A percentile compares a stretch with the other conserved stretches of the same genome.
Evolutionary conservation across 176 grass and related monocot genomes (phyloP).

Genomic region (Carex myosuroides): DNA sequence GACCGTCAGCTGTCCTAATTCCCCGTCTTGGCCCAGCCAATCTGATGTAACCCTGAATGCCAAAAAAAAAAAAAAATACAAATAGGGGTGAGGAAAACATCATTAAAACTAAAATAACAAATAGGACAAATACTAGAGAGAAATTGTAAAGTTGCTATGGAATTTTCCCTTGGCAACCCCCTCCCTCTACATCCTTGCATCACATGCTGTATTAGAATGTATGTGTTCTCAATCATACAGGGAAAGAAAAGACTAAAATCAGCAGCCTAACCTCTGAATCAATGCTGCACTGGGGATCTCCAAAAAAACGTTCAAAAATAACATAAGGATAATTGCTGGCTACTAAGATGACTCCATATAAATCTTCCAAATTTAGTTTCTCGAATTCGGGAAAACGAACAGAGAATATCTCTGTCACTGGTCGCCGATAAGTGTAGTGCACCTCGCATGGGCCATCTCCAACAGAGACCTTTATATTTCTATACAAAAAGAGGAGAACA

Average conservation of each 20-base stretch:
- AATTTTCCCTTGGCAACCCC: too few relatives aligned
- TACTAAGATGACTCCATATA: neutral
- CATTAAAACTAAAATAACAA: too few relatives aligned
- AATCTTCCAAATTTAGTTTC: neutral
- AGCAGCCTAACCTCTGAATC: neutral
- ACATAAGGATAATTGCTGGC: neutral
- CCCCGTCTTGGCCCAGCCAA: neutral
- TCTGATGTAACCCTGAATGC: neutral
- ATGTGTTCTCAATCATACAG: neutral
- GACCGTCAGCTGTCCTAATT: neutral
- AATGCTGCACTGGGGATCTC: neutral
- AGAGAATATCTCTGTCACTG: neutral
- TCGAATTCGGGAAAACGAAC: neutral
- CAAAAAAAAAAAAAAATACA: neutral
- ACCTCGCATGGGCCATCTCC: neutral
- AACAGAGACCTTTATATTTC: neutral
- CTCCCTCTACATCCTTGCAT: neutral
- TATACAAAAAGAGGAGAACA: neutral
- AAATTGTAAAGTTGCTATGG: too few relatives aligned
- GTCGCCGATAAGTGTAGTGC: neutral
- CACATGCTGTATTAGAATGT: neutral
- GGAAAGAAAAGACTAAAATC: neutral
- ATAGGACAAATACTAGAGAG: too few relatives aligned
- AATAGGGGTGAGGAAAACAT: neutral
- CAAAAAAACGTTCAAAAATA: neutral